A percentile compares a stretch with the other conserved stretches of the same genome.
Evolutionary conservation across 139 green algal genomes (phyloP).

Genomic region (Penium margaritaceum): DNA sequence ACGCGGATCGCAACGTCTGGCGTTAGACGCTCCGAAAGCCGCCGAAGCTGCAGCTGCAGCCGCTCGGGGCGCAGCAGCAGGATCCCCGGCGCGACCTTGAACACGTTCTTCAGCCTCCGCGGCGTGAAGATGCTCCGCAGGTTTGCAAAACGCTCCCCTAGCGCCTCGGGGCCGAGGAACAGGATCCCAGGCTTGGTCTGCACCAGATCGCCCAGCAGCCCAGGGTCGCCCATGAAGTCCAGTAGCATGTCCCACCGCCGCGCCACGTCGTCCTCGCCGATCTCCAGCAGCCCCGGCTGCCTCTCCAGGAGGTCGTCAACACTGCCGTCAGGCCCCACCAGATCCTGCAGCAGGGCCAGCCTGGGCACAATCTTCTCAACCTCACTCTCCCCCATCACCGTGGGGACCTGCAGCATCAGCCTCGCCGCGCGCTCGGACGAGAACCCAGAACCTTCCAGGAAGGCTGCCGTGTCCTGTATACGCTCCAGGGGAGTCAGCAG

Average conservation of each 20-base stretch:
- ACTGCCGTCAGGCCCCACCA: neutral
- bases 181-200: neutral
- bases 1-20: neutral
- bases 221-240: neutral
- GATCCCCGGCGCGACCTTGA: neutral
- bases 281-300: neutral
- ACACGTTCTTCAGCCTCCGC: neutral
- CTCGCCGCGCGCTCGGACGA: neutral
- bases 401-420: neutral
- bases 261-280: neutral
- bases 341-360: neutral
- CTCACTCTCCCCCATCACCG: neutral
- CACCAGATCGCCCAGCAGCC: neutral
- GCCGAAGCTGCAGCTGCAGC: neutral
- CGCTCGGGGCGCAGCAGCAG: neutral
- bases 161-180: neutral
- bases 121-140: neutral
- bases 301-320: neutral
- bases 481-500: neutral
- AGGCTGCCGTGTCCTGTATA: neutral
- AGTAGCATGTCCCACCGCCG: neutral
- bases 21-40: neutral
- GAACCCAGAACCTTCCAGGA: neutral
- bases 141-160: neutral
- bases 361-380: neutral